Evolutionary conservation across 306 rosid species (phyloP).

Genomic region (Urtica urens): DNA sequence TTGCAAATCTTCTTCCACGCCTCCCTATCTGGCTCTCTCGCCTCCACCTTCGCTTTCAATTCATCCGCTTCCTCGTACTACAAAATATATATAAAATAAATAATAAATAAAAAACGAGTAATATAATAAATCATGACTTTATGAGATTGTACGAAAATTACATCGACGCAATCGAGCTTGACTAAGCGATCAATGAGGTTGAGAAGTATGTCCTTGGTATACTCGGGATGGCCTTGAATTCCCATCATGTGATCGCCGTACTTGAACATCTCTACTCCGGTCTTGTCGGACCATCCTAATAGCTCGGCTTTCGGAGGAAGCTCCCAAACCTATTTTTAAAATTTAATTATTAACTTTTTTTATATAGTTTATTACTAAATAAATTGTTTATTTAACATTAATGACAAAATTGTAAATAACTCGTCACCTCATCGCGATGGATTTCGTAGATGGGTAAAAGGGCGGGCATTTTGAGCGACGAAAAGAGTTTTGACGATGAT

Average conservation of each 20-base stretch:
- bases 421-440: conserved; percentile 91
- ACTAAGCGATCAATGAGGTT: conserved; percentile 65
- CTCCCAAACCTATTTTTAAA: conserved; percentile 39
- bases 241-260: conserved; percentile 72
- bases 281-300: conserved; percentile 75
- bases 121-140: neutral
- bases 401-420: neutral
- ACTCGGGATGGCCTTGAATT: conserved; percentile 98
- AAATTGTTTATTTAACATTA: neutral
- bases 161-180: conserved; percentile 33
- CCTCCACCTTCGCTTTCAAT: conserved; percentile 31
- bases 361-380: neutral
- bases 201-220: conserved; percentile 50
- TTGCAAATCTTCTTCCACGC: conserved; percentile 54
- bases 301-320: conserved; percentile 66
- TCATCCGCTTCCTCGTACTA: conserved; percentile 46
- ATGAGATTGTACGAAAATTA: conserved; percentile 4
- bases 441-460: conserved; percentile 49
- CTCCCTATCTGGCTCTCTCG: conserved; percentile 46
- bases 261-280: conserved; percentile 63
- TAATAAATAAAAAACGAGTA: neutral
- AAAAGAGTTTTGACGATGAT: conserved; percentile 30
- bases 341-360: neutral
- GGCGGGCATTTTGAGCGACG: conserved; percentile 46
- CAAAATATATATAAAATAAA: no score